Evolutionary conservation across 2,329 filamentous ascomycete species (phyloP).

Genomic region (Colletotrichum scovillei): DNA sequence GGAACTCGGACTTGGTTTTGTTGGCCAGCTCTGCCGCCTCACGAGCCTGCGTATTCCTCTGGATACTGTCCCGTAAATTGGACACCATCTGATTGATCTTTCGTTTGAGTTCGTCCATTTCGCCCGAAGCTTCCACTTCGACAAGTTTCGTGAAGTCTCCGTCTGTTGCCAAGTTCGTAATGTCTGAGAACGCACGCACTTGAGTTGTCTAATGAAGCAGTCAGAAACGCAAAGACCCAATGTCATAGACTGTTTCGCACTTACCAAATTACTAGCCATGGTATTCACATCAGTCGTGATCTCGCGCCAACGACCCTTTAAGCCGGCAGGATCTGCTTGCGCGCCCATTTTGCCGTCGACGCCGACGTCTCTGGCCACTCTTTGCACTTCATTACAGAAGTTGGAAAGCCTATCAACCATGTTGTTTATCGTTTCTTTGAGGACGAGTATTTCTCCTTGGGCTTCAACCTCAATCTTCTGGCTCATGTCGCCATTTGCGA

Average conservation of each 20-base stretch:
- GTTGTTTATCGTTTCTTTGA: slow-evolving; percentile 98
- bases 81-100: slow-evolving; percentile 99
- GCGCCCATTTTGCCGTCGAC: slow-evolving; percentile 99
- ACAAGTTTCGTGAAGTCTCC: slow-evolving; percentile 98
- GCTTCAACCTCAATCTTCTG: slow-evolving; percentile 96
- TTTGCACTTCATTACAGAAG: slow-evolving; percentile 95
- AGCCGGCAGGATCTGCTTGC: slow-evolving; percentile 92
- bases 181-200: slow-evolving; percentile 97
- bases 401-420: slow-evolving; percentile 96
- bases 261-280: slow-evolving; percentile 77
- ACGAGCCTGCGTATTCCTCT: slow-evolving; percentile 93
- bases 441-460: slow-evolving; percentile 90
- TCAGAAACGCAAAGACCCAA: slow-evolving; percentile 41
- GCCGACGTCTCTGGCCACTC: slow-evolving; percentile 95
- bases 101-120: slow-evolving; percentile 98
- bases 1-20: slow-evolving; percentile 97
- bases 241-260: slow-evolving; percentile 37
- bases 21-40: slow-evolving; percentile 97
- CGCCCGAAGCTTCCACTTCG: slow-evolving; percentile 95
- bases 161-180: slow-evolving; percentile 96
- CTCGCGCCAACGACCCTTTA: slow-evolving; percentile 96
- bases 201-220: slow-evolving; percentile 80
- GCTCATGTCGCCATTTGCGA: slow-evolving; percentile 95
- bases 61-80: slow-evolving; percentile 94
- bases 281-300: slow-evolving; percentile 98